Evolutionary conservation across 352 stramenopile genomes (phyloP).

Genomic region (Globisporangium lucens): DNA sequence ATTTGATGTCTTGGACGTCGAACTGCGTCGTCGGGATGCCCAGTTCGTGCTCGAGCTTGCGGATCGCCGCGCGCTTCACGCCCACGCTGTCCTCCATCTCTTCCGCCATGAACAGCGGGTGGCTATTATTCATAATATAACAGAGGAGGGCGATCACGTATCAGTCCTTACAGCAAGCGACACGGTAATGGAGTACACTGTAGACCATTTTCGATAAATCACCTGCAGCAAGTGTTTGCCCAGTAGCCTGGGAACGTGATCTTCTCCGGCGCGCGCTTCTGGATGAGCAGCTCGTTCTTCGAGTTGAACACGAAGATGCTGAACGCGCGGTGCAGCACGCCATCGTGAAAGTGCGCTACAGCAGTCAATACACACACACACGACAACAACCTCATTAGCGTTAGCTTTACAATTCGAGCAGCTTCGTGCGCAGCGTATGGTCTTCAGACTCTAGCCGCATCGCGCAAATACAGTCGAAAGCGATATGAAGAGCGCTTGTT

Average conservation of each 20-base stretch:
- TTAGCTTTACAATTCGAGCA: not conserved
- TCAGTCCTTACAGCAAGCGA: no score
- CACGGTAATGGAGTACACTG: no score
- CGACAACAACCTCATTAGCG: not conserved
- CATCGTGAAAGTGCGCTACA: conserved; percentile 70
- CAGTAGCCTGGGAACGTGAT: conserved; percentile 99
- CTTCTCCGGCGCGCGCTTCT: conserved; percentile 94
- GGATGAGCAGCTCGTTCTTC: conserved; percentile 81
- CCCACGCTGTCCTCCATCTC: conserved; percentile 83
- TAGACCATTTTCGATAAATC: no score
- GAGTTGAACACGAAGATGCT: conserved; percentile 88
- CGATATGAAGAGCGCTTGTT: not conserved
- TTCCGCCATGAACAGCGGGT: conserved; percentile 93
- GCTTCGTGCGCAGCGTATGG: not conserved
- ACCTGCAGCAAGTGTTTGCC: conserved; percentile 99
- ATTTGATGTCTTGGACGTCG: conserved; percentile 88
- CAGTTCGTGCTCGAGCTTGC: conserved; percentile 98
- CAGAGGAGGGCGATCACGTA: not conserved
- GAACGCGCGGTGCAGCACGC: conserved; percentile 81
- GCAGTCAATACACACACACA: not conserved
- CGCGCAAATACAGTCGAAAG: not conserved
- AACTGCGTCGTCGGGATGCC: conserved; percentile 91
- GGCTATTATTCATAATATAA: conserved; percentile 42
- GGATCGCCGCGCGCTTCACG: conserved; percentile 93
- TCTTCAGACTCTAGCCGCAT: not conserved